phyloP scores from a whole-genome alignment of 805 yeast genomes.

The Wickerhamiella shivajii region DNA sequence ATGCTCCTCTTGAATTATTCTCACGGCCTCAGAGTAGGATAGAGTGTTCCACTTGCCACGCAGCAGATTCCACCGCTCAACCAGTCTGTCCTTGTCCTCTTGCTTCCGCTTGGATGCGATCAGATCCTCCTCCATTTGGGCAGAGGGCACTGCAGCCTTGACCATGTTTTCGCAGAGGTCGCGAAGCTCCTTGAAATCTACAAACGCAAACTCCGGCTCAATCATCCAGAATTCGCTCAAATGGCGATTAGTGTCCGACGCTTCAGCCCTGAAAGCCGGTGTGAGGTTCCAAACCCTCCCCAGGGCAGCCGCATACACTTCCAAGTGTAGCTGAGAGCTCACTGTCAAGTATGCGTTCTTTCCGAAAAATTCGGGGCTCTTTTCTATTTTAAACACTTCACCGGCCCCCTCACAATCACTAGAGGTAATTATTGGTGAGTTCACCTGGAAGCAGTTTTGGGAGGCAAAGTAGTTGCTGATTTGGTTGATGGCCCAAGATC shows the following conservation, averaged over 20 bases:
- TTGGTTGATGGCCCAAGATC: constrained; percentile 49
- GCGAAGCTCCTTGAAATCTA: constrained; percentile 44
- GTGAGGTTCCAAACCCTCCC: constrained; percentile 75
- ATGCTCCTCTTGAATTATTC: constrained; percentile 30
- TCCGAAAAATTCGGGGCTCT: constrained; percentile 36
- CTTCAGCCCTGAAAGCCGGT: constrained; percentile 92
- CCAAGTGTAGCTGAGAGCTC: constrained; percentile 83
- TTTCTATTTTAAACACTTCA: constrained; percentile 55
- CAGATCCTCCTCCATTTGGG: constrained; percentile 16
- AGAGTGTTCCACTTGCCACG: constrained; percentile 47
- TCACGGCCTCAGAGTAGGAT: constrained; percentile 64
- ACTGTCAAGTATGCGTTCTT: constrained; percentile 65
- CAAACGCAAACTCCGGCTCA: constrained; percentile 75
- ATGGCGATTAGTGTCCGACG: constrained; percentile 81
- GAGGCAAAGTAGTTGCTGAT: constrained; percentile 40
- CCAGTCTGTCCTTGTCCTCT: constrained; percentile 26
- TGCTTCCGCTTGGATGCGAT: constrained; percentile 23
- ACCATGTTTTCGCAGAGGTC: constrained; percentile 57
- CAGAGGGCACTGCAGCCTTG: constrained; percentile 30
- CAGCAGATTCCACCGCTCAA: constrained; percentile 47
- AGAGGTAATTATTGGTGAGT: constrained; percentile 76
- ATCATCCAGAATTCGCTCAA: constrained; percentile 95
- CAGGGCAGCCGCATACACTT: constrained; percentile 58
- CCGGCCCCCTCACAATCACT: constrained; percentile 98
- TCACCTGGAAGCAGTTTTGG: constrained; percentile 49